These are phyloP conservation scores for Ascocoryne sarcoides DNA, from an alignment of 2,329 filamentous ascomycete species.

Conservation along the genomic window DNA sequence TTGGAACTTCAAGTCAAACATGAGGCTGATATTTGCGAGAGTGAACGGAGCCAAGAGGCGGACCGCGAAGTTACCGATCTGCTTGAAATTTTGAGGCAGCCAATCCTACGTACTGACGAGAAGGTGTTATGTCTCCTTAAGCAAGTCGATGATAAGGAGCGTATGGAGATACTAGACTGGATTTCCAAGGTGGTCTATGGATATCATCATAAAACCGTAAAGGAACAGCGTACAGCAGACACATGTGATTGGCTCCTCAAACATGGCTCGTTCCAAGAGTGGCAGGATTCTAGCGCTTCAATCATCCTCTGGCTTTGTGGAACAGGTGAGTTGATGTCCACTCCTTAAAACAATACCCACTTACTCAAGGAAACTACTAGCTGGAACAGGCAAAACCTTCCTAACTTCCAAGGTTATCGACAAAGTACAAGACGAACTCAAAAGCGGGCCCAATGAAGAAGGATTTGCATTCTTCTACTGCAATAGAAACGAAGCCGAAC, in stretches of 20 bases:
- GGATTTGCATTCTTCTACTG: conserved; percentile 31
- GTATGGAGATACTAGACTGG: conserved; percentile 21
- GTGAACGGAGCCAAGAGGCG: conserved; percentile 2
- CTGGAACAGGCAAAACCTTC: conserved; percentile 26
- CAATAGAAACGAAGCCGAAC: conserved; percentile 24
- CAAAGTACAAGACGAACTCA: conserved; percentile 8
- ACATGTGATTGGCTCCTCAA: conserved; percentile 15
- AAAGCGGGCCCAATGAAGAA: conserved; percentile 14
- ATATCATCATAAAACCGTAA: conserved; percentile 8
- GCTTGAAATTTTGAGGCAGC: conserved; percentile 5
- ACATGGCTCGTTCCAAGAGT: conserved; percentile 6
- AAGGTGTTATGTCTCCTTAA: conserved; percentile 11
- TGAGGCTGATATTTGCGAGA: conserved; percentile 9
- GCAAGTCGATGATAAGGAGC: conserved; percentile 3
- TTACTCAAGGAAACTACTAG: conserved; percentile 7
- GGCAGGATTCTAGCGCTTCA: conserved; percentile 9
- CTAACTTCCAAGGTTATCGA: conserved; percentile 24
- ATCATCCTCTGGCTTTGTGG: conserved; percentile 12
- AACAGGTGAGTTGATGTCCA: conserved; percentile 3
- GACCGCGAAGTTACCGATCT: conserved; percentile 3
- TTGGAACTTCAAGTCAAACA: conserved; percentile 8
- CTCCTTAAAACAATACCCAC: neutral
- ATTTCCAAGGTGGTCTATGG: conserved; percentile 17
- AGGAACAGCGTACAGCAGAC: conserved; percentile 4
- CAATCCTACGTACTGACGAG: conserved; percentile 14